Conservation (phyloP, 257 asterid species). For the Primulina huaijiensis region DNA sequence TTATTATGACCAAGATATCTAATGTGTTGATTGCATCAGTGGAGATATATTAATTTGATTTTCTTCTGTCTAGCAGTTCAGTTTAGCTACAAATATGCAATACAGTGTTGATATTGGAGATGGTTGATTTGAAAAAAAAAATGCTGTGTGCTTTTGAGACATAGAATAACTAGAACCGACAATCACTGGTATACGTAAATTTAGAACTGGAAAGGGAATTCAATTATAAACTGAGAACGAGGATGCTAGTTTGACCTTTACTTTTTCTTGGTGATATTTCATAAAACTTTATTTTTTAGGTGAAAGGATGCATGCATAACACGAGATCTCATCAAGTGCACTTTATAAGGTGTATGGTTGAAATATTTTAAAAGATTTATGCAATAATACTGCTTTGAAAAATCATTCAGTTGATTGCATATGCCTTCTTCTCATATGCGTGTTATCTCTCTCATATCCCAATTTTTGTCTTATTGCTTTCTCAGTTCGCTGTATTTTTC, state of each 20-base stretch:
- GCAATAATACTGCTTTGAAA: constrained; percentile 1
- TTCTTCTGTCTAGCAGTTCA: neutral
- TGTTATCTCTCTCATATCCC: neutral
- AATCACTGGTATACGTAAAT: neutral
- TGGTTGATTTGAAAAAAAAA: constrained; percentile 4
- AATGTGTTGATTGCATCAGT: neutral
- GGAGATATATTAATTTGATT: neutral
- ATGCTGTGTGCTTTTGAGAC: neutral
- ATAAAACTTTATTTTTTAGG: neutral
- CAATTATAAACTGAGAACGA: neutral
- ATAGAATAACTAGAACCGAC: constrained; percentile 11
- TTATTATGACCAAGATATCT: constrained; percentile 11
- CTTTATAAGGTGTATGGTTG: neutral
- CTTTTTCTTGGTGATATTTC: constrained; percentile 7
- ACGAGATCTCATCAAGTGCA: neutral
- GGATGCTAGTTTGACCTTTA: neutral
- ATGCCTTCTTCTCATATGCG: neutral
- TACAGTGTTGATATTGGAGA: neutral
- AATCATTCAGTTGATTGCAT: neutral
- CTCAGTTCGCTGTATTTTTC: neutral
- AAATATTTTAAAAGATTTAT: neutral
- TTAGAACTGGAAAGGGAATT: neutral
- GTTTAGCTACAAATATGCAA: neutral
- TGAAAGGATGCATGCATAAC: neutral
- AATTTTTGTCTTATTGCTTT: too few species aligned